Conservation (phyloP, 169 alveolate genomes). For the Besnoitia besnoiti region DNA sequence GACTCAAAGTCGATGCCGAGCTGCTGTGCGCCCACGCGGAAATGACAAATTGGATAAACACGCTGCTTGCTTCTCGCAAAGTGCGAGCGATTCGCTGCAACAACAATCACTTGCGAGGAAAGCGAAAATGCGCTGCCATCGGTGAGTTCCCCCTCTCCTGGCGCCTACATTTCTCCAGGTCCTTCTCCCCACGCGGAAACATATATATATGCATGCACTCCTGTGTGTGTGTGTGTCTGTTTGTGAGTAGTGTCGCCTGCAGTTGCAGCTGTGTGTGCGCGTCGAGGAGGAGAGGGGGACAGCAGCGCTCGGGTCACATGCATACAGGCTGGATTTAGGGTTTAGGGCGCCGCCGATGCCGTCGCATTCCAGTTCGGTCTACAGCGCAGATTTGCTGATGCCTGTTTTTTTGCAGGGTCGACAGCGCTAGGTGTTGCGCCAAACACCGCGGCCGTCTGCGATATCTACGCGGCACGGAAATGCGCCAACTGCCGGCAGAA, state of each 20-base stretch:
- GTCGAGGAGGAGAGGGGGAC: no score
- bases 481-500: slow-evolving; percentile 76
- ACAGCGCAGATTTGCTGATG: background rate
- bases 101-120: slow-evolving; percentile 75
- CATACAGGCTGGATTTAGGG: no score
- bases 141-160: background rate
- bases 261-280: no score
- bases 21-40: slow-evolving; percentile 68
- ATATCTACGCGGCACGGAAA: slow-evolving; percentile 73
- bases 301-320: no score
- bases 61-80: slow-evolving; percentile 70
- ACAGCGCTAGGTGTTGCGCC: background rate
- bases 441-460: slow-evolving; percentile 70
- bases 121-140: slow-evolving; percentile 69
- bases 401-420: background rate
- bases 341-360: background rate
- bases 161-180: no score
- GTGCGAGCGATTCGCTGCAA: slow-evolving; percentile 75
- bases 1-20: slow-evolving; percentile 73
- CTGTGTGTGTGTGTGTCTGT: background rate
- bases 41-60: slow-evolving; percentile 74
- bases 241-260: no score
- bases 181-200: background rate
- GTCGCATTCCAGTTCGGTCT: background rate
- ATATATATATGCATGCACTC: background rate